Evolutionary conservation across 225 moss, liverwort and hornwort genomes (phyloP).

Genomic region (Rhytidiadelphus loreus): DNA sequence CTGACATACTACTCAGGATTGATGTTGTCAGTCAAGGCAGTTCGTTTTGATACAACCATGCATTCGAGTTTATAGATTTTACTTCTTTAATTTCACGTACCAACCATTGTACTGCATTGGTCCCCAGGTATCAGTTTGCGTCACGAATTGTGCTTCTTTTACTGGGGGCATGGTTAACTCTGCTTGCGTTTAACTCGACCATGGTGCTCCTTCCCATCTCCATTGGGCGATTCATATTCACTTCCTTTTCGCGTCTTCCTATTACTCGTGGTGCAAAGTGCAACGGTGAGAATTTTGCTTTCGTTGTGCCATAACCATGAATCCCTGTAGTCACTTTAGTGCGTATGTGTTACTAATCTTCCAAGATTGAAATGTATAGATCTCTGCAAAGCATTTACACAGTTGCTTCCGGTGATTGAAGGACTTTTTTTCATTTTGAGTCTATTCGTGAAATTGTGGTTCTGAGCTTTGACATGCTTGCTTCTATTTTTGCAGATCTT

Average conservation of each 20-base stretch:
- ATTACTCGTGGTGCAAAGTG: conserved; percentile 87
- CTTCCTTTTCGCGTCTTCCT: conserved; percentile 76
- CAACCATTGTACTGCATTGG: not conserved
- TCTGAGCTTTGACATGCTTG: not conserved
- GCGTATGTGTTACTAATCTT: not conserved
- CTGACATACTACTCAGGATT: not conserved
- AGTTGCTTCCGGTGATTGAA: not conserved
- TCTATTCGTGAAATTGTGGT: not conserved
- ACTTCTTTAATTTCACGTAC: not conserved
- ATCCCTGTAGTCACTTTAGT: not conserved
- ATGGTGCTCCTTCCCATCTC: conserved; percentile 83
- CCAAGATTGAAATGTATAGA: not conserved
- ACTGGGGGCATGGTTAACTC: conserved; percentile 76
- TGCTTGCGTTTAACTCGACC: conserved; percentile 68
- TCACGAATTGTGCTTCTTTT: conserved; percentile 69
- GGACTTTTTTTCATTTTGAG: not conserved
- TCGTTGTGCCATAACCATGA: not conserved
- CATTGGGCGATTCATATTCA: conserved; percentile 77
- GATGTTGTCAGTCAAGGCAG: not conserved
- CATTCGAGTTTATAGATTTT: not conserved
- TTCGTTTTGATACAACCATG: not conserved
- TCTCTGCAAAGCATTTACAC: not conserved
- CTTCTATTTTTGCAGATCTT: conserved; percentile 48
- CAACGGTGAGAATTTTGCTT: conserved; percentile 56
- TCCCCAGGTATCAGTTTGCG: conserved; percentile 69